Base-by-base conservation (phyloP, 495 filamentous ascomycete species). In the Penicillium angulare region DNA sequence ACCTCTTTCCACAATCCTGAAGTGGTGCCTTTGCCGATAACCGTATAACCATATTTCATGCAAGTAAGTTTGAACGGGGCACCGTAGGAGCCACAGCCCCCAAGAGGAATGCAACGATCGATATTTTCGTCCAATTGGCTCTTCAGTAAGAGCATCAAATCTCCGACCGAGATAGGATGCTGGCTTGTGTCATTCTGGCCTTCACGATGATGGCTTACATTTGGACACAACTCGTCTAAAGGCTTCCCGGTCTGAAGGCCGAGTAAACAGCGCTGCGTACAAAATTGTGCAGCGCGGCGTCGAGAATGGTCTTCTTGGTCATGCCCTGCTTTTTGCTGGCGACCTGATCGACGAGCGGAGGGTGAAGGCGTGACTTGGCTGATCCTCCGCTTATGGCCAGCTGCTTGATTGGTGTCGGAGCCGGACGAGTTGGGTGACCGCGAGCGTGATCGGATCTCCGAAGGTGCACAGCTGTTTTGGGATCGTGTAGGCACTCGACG, bases 21-120 rank as follows among this genome's bases (percentile, higher is more conserved):
- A 3, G 62, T 62, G 17, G 76, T 79, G 16, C 70, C 75, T 63
- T 81, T 81, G 13, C 60, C 61, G 36, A 78, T 60, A 26, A 80
- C 63, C 5, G 73, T 79, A 40, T 81, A 79, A 9, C 73, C 67
- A 51, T 74, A 69, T 16, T 32, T 34, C 5, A 57, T 35, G 43
- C 68, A 63, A 12, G 65, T 73, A 2, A 79, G 55, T 50, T 67
- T 68, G 53, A 79, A 78, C 9, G 74, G 53, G 4, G 64, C 66
- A 20, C 72, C 55, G 31, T 50, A 66, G 3, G 55, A 38, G 10
- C 66, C 56, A 44, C 47, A 63, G 21, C 8, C 4, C 1, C 64
- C 45, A 20, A 66, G 35, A 8, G 60, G 58, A 15, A 52, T 66
- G n/a, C 45, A 66, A 23, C 60, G 50, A 23, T 69, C 56, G 7